Evolutionary conservation across 345 rosid species (phyloP).

Genomic region (Citrus reticulata): DNA sequence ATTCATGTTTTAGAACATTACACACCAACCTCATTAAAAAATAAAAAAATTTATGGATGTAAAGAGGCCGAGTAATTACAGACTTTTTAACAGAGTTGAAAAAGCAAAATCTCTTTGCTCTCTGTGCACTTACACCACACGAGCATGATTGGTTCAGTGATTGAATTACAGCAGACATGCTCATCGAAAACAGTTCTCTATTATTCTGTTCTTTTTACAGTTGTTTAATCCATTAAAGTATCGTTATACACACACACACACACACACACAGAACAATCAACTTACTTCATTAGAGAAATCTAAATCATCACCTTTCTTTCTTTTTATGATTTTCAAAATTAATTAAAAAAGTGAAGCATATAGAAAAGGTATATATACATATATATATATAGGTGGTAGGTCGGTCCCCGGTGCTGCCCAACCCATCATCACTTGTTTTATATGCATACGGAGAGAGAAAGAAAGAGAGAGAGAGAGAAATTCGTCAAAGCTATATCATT

Average conservation of each 20-base stretch:
- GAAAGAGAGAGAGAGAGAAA: background rate
- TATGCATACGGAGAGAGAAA: background rate
- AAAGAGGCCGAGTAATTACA: slow-evolving; percentile 24
- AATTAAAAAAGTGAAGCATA: background rate
- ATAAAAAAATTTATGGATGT: no score
- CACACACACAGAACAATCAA: background rate
- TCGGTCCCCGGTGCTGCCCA: slow-evolving; percentile 29
- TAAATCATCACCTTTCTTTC: background rate
- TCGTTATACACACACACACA: background rate
- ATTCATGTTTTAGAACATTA: background rate
- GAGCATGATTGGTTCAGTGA: slow-evolving; percentile 30
- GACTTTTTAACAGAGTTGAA: slow-evolving; percentile 27
- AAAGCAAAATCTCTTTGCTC: slow-evolving; percentile 24
- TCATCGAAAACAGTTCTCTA: slow-evolving; percentile 15
- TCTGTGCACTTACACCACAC: slow-evolving; percentile 20
- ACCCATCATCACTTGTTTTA: slow-evolving; percentile 24
- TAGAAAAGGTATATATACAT: background rate
- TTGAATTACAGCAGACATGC: slow-evolving; percentile 29
- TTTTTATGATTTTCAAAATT: background rate
- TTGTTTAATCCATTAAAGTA: background rate
- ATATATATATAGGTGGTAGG: background rate
- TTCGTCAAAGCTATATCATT: background rate
- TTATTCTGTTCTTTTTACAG: background rate
- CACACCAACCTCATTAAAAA: no score
- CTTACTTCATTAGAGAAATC: slow-evolving; percentile 1